Conservation (phyloP, 1,284 basidiomycete genomes). For the Cutaneotrichosporon sp. region DNA sequence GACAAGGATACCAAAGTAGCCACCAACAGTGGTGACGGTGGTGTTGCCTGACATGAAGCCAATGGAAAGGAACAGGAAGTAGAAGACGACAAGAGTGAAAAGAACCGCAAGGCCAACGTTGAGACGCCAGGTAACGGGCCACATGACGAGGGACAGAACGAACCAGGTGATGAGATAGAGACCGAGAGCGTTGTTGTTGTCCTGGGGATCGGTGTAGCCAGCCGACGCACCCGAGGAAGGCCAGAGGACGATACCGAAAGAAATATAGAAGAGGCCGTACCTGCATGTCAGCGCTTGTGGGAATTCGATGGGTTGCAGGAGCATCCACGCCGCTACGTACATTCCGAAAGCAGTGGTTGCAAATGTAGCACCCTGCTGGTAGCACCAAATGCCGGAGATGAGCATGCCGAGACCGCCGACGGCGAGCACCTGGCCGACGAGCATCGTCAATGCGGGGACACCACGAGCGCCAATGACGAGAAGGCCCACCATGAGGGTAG, state of each 20-base stretch:
- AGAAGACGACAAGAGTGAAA: constrained; percentile 14
- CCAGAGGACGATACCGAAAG: constrained; percentile 13
- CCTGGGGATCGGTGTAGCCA: constrained; percentile 5
- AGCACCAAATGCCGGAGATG: constrained; percentile 15
- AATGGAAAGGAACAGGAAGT: constrained; percentile 18
- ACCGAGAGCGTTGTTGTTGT: constrained; percentile 16
- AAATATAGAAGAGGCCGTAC: constrained; percentile 20
- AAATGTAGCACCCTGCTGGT: constrained; percentile 16
- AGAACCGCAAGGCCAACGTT: constrained; percentile 14
- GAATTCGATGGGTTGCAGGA: not conserved
- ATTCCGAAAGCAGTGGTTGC: constrained; percentile 15
- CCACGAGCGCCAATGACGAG: constrained; percentile 11
- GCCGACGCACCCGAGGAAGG: constrained; percentile 8
- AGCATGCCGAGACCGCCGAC: constrained; percentile 19
- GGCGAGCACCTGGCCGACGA: constrained; percentile 9
- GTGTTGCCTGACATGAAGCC: constrained; percentile 12
- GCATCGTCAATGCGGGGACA: constrained; percentile 4
- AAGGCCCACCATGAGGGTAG: constrained; percentile 15
- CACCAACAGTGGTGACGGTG: constrained; percentile 7
- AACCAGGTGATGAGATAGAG: constrained; percentile 16
- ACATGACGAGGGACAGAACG: constrained; percentile 13
- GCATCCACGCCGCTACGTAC: not conserved
- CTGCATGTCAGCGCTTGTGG: not conserved
- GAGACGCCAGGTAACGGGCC: constrained; percentile 11
- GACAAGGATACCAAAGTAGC: constrained; percentile 16